A percentile compares a stretch with the other conserved stretches of the same genome.
Conservation (phyloP, 495 filamentous ascomycete genomes). For the Annulohypoxylon bovei region DNA sequence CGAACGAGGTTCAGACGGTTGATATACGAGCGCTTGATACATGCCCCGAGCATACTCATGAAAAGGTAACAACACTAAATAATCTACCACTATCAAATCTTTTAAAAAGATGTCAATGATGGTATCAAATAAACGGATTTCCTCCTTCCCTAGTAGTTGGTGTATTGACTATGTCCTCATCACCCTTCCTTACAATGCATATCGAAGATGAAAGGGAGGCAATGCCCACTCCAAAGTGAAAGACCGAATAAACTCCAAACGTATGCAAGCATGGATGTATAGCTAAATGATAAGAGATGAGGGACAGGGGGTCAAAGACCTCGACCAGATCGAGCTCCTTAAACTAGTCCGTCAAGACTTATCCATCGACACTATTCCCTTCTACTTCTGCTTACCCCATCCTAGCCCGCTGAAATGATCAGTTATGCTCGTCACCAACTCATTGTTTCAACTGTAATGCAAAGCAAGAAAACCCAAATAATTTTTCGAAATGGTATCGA, state of each 20-base stretch:
- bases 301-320: slow-evolving; percentile 2
- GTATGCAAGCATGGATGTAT: slow-evolving; percentile 29
- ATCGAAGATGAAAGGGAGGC: background rate
- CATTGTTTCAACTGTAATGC: slow-evolving; percentile 9
- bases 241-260: slow-evolving; percentile 24
- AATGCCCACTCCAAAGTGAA: slow-evolving; percentile 9
- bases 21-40: background rate
- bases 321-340: slow-evolving; percentile 16
- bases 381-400: background rate
- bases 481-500: slow-evolving; percentile 29
- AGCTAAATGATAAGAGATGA: slow-evolving; percentile 15
- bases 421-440: background rate
- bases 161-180: slow-evolving; percentile 12
- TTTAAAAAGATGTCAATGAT: slow-evolving; percentile 6
- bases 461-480: slow-evolving; percentile 15
- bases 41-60: background rate
- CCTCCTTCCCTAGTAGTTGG: background rate
- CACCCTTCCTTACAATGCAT: background rate
- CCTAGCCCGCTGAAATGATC: background rate
- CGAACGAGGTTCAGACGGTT: background rate
- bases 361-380: slow-evolving; percentile 20
- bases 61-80: background rate
- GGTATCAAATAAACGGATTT: slow-evolving; percentile 2
- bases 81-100: slow-evolving; percentile 3
- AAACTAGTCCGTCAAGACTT: slow-evolving; percentile 2